Base-by-base conservation (phyloP, 2,329 filamentous ascomycete genomes). In the Colletotrichum sp. region DNA sequence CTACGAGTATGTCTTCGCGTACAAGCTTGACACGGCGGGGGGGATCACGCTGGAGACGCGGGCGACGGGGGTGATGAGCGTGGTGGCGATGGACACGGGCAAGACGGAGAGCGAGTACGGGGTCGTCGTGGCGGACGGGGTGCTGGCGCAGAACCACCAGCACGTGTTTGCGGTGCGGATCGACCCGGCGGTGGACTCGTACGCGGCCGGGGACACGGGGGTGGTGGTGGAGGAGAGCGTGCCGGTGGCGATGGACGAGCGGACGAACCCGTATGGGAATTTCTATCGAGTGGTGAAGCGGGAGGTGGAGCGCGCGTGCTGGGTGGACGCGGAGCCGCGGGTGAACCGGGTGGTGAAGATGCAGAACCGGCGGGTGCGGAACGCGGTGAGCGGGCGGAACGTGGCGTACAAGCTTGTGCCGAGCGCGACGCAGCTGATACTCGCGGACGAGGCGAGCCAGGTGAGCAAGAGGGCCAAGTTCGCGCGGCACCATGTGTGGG, bases 131-230 rank as follows among this genome's bases (percentile, higher is more conserved):
- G 87, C 88, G 0, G 90, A 91, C 0, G 93, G 93, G 0, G 90
- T 93, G 0, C 84, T 95, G 3, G 93, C 93, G 0, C 92, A 92
- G 76, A 92, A 94, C 81, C 93, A 95, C 78, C 93, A 95, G 81
- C 93, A 95, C 83, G 88, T 95, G 59, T 94, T 95, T 81, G 89
- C 87, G 28, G 83, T 92, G 57, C 88, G 93, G 2, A 90, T 95
- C 65, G 93, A 95, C 78, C 92, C 93, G 0, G 90, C 90, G 10
- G 88, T 94, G 52, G 92, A 93, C 77, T 82, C 78, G 30, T 85
- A 79, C 75, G 77, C 77, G 84, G 88, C 26, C 79, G 89, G 79
- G 80, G 82, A 85, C 4, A 93, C 92, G 77, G 88, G 88, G 0
- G 83, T 93, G 8, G 82, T 85, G 0, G 81, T 86, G 10, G 84